Base-by-base conservation (phyloP, 179 eudicot species). In the Corrigiola litoralis region DNA sequence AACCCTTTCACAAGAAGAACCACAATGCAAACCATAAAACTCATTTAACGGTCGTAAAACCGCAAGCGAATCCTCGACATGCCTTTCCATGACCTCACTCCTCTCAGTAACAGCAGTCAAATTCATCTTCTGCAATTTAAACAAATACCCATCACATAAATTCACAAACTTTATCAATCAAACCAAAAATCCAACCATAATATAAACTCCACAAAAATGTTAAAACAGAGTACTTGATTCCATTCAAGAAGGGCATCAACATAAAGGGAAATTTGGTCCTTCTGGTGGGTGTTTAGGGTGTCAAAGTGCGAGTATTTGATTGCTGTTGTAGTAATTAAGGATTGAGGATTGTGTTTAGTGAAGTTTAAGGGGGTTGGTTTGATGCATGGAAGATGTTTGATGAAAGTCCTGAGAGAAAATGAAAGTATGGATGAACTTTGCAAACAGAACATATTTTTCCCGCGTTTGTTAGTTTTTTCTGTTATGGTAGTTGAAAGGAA, bases 1-100 rank as follows among this genome's bases (percentile, higher is more conserved):
- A 18, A 94, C 57, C 24, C 61, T 65, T 8, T 85, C 85, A 41
- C 53, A 58, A 1, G 88, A 84, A 69, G 61, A 49, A 37, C 81
- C 86, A 57, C 95, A 87, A 73, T 76, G 82, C 1, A 69, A 68
- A 27, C 65, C 34, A 62, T 88, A 94, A 12, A 72, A 74, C 54
- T 75, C 81, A 23, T 59, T 76, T 21, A 94, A 77, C 0, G 95
- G 89, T 65, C 83, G 80, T 2, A 94, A 61, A 56, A 90, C 83
- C 2, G 99, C 87, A 21, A 90, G 82, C 2, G 99, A 94, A 61
- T 90, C 97, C 76, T 87, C 96, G 50, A 94, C 64, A 36, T 90
- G 99, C 71, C 99, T 79, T 47, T 90, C 88, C 95, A 94, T 90
- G 5, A 86, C 88, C 76, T 90, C 89, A 54, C 65, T 75, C 36